phyloP scores from a whole-genome alignment of 306 rosid species.

The Dalbergia cultrata region DNA sequence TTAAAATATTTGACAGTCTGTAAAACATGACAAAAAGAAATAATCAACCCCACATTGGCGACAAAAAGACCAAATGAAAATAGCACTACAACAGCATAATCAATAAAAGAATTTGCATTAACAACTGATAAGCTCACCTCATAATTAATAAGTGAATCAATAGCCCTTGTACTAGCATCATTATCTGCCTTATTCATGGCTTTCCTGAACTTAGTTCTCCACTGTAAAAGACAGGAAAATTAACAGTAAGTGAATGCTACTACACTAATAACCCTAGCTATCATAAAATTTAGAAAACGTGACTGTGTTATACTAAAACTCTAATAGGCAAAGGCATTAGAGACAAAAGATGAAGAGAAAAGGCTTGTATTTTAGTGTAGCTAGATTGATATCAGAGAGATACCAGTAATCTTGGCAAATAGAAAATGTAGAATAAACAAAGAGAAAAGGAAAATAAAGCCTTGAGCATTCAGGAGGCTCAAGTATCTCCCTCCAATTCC shows the following conservation, averaged over 20 bases:
- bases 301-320: neutral
- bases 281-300: conserved; percentile 35
- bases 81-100: conserved; percentile 18
- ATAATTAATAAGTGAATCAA: conserved; percentile 95
- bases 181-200: conserved; percentile 97
- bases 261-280: neutral
- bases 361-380: too few relatives aligned
- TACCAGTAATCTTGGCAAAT: too few relatives aligned
- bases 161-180: conserved; percentile 85
- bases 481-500: too few relatives aligned
- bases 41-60: conserved; percentile 19
- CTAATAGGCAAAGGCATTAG: too few relatives aligned
- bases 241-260: conserved; percentile 16
- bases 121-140: conserved; percentile 66
- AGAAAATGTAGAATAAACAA: too few relatives aligned
- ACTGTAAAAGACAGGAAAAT: conserved; percentile 64
- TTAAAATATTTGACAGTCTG: conserved; percentile 98
- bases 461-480: too few relatives aligned
- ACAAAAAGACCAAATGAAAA: conserved; percentile 1
- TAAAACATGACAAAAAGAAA: conserved; percentile 33
- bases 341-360: too few relatives aligned
- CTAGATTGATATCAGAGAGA: too few relatives aligned
- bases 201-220: conserved; percentile 99
- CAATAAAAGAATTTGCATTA: conserved; percentile 23
- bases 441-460: too few relatives aligned